Evolutionary conservation across 2,329 filamentous ascomycete species (phyloP).

Genomic region (Didymella sp.): DNA sequence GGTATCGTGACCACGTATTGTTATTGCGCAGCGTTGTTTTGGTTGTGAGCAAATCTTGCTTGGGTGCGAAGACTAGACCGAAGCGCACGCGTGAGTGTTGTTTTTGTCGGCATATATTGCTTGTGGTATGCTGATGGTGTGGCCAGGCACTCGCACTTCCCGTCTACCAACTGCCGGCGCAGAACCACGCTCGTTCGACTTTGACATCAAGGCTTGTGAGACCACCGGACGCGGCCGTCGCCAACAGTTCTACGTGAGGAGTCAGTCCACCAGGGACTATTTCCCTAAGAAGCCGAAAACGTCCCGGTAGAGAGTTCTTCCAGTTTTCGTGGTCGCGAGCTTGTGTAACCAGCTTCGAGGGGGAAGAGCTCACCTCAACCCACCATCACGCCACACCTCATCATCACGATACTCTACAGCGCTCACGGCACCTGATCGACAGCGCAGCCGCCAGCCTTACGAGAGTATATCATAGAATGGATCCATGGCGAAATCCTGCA

Average conservation of each 20-base stretch:
- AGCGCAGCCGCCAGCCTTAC: constrained; percentile 9
- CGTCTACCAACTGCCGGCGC: constrained; percentile 6
- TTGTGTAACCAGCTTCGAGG: constrained; percentile 25
- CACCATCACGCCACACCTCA: constrained; percentile 43
- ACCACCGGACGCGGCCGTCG: constrained; percentile 8
- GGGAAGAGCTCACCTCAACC: constrained; percentile 27
- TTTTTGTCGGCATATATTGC: not conserved
- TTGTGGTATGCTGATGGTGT: constrained; percentile 12
- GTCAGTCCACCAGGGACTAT: constrained; percentile 13
- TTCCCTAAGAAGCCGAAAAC: constrained; percentile 13
- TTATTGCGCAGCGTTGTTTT: no score
- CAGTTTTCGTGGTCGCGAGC: constrained; percentile 29
- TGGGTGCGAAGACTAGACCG: no score
- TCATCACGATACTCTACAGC: constrained; percentile 29
- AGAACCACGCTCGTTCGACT: constrained; percentile 14
- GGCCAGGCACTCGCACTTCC: constrained; percentile 4
- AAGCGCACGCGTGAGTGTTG: no score
- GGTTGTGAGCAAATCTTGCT: no score
- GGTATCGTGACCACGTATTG: not conserved
- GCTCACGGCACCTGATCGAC: constrained; percentile 15
- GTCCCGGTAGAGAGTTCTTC: constrained; percentile 31
- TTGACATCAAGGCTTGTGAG: not conserved
- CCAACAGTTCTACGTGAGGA: constrained; percentile 1
- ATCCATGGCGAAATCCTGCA: constrained; percentile 28
- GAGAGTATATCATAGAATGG: constrained; percentile 22